Evolutionary conservation across 139 green algal genomes (phyloP), one percentile per base, ranked within the genome.

Genomic region (Dunaliella primolecta): DNA sequence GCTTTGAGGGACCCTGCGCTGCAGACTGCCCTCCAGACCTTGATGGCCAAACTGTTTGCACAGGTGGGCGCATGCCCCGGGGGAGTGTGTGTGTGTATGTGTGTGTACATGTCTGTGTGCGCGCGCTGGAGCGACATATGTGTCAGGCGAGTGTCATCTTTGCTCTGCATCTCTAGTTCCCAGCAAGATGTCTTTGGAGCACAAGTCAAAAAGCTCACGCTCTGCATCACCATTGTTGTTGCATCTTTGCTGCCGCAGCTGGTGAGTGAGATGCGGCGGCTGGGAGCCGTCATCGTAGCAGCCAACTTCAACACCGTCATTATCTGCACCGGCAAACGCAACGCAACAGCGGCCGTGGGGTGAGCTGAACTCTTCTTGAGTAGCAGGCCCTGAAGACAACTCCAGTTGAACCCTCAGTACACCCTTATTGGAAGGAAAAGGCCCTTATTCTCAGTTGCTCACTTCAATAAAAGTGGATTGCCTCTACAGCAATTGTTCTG

Each of bases 261-360:
- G 81, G 87, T 98, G 1, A 90, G 91, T 20, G 94, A 98, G 84
- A 85, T 99, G 86, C 80, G 87, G 36, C 87, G 86, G 72, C 92
- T 99, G 81, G 96, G 96, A 0, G 95, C 94, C 31, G 88, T 84
- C 0, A 88, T 99, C 23, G 93, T 99, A 27, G 89, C 91, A 38
- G 96, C 96, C n/a, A 93, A 97, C 88, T 91, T 92, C 34, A 85
- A 86, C 82, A 89, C 85, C 31, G 85, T 99, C 85, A 94, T 95
- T 31, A 86, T 99, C 0, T 88, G 89, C 83, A 99, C 96, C 1
- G 94, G 94, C 36, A 97, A 97, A 87, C 88, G 89, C 77, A 92
- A 90, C 82, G 83, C 96, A 3, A 83, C 88, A 27, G 91, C 92
- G 29, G 96, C 96, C 2, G 85, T 92, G 15, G 94, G 90, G 87